Conservation (phyloP, 2,329 filamentous ascomycete species). For the Fulvia fulva region DNA sequence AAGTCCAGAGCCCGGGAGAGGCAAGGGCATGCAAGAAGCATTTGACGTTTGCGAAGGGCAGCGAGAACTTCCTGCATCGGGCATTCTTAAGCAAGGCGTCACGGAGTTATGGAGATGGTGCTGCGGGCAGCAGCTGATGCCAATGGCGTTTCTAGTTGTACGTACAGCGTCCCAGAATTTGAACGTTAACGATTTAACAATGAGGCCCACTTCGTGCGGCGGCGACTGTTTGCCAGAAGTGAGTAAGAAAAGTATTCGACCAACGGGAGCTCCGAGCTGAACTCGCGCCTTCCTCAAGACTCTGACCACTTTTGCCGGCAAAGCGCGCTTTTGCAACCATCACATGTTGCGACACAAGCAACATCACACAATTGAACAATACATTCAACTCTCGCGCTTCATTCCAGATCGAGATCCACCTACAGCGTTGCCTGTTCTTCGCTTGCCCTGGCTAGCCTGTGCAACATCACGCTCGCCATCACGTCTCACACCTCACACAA, state of each 20-base stretch:
- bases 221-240: background rate
- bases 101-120: background rate
- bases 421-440: too few relatives aligned
- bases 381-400: background rate
- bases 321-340: too few relatives aligned
- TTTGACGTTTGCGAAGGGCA: constrained; percentile 4
- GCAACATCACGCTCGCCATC: too few relatives aligned
- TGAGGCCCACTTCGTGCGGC: background rate
- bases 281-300: too few relatives aligned
- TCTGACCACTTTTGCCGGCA: too few relatives aligned
- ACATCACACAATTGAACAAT: too few relatives aligned
- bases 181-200: background rate
- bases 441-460: too few relatives aligned
- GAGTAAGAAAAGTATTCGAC: background rate
- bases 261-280: background rate
- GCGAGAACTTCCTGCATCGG: background rate
- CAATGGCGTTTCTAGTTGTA: constrained; percentile 1
- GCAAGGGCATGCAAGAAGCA: background rate
- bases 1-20: background rate
- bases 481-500: too few relatives aligned
- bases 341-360: too few relatives aligned
- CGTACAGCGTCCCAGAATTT: background rate
- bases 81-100: constrained; percentile 8
- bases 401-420: too few relatives aligned
- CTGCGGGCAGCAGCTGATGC: background rate